phyloP scores from a whole-genome alignment of 768 basidiomycete species.

The Hygrocybe coccinea region DNA sequence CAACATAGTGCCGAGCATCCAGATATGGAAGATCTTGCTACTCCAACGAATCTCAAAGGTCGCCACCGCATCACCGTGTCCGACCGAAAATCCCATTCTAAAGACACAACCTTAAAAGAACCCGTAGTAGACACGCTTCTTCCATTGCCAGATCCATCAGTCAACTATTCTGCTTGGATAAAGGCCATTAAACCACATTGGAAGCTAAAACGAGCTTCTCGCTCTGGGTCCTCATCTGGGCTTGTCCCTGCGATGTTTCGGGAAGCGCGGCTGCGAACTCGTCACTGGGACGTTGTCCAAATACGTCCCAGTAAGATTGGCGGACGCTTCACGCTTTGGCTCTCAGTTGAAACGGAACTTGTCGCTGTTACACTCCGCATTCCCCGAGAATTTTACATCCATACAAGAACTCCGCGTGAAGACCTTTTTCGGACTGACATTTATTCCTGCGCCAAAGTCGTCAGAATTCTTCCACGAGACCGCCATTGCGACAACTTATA shows the following conservation, averaged over 20 bases:
- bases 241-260: conserved; percentile 73
- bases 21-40: conserved; percentile 62
- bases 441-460: conserved; percentile 70
- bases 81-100: conserved; percentile 43
- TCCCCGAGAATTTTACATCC: conserved; percentile 89
- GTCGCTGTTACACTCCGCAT: conserved; percentile 80
- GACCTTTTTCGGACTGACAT: conserved; percentile 61
- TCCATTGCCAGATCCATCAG: conserved; percentile 58
- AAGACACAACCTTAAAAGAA: conserved; percentile 39
- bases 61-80: conserved; percentile 50
- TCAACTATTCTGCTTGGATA: conserved; percentile 74
- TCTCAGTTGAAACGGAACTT: conserved; percentile 74
- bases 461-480: conserved; percentile 74
- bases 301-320: conserved; percentile 70
- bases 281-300: conserved; percentile 90
- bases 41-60: conserved; percentile 10
- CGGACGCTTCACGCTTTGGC: conserved; percentile 86
- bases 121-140: conserved; percentile 30
- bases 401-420: conserved; percentile 63
- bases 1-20: conserved; percentile 30
- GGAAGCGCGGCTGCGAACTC: conserved; percentile 50
- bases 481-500: conserved; percentile 75
- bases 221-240: conserved; percentile 38
- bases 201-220: conserved; percentile 55
- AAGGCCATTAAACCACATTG: conserved; percentile 72